These are phyloP conservation scores for Scenedesmus sp. DNA, from an alignment of 163 green algal species.

Conservation along the genomic window DNA sequence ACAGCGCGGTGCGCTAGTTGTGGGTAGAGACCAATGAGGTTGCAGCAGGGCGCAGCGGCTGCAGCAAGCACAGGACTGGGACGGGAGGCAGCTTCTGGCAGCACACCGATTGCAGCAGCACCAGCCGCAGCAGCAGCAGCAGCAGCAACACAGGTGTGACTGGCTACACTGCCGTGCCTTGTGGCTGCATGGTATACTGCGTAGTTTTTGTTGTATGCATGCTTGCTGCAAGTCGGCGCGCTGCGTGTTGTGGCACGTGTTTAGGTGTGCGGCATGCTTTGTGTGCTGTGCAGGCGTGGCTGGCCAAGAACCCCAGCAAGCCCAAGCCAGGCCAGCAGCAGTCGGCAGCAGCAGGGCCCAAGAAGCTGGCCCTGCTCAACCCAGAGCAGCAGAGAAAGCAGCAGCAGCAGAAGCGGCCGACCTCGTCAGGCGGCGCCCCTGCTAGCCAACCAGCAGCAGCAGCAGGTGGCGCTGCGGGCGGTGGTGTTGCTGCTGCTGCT, in stretches of 20 bases:
- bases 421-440: background rate
- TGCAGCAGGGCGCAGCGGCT: background rate
- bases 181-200: background rate
- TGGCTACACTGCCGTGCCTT: background rate
- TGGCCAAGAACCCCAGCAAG: slow-evolving; percentile 28
- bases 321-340: background rate
- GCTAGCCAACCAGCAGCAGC: slow-evolving; percentile 15
- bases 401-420: slow-evolving; percentile 21
- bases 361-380: background rate
- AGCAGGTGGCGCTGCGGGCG: background rate
- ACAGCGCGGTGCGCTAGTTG: background rate
- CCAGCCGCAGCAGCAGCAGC: background rate
- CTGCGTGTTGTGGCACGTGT: background rate
- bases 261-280: background rate
- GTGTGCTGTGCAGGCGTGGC: slow-evolving; percentile 19
- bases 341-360: background rate
- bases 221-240: too few relatives aligned
- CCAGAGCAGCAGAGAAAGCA: slow-evolving; percentile 6
- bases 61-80: background rate
- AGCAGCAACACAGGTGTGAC: background rate
- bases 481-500: slow-evolving; percentile 10
- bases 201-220: background rate
- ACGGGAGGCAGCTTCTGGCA: background rate
- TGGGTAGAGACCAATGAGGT: background rate
- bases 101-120: background rate